Evolutionary conservation across 345 rosid species (phyloP), one percentile per base, ranked within the genome.

Genomic region (Lenwebbia sp.): DNA sequence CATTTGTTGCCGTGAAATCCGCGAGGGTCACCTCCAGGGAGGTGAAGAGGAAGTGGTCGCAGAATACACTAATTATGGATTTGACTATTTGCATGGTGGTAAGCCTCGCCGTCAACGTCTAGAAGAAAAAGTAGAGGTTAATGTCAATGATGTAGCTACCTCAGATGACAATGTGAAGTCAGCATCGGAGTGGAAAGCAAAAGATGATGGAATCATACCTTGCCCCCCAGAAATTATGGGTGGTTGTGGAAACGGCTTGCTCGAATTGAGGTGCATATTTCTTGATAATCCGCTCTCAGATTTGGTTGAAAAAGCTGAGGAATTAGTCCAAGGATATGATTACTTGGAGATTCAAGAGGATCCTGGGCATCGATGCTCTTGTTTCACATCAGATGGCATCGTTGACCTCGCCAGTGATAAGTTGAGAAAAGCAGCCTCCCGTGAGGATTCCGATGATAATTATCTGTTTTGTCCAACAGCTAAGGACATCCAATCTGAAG

Each of bases 381-480:
- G 95, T 85, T 93, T 87, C 85, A 92, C 89, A 55, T 86, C 89
- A 62, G 81, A 78, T 37, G 94, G 89, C 60, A 82, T 83, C 44
- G 56, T 86, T 88, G 92, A 91, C 28, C 28, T 83, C 28, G 74
- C 49, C 81, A 89, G 51, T 85, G 17, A 47, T 56, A 89, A 86
- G 12, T 65, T 89, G 62, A 57, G 93, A 76, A 93, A 93, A 91
- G 92, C 98, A 53, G 95, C 99, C 33, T 90, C 88, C 47, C 91
- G 95, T 44, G 89, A 90, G 85, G 92, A 86, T 84, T 83, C 92
- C 51, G 74, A 85, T 82, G 96, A 93, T 85, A 94, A 94, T 85
- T 93, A 90, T 88, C 84, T 96, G n/a, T 96, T 92, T 88, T 88
- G 87, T 83, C 99, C 98, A 85, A 83, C 58, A 82, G 92, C 92